phyloP scores from a whole-genome alignment of 176 grass and related monocot genomes.

The Poa pratensis region DNA sequence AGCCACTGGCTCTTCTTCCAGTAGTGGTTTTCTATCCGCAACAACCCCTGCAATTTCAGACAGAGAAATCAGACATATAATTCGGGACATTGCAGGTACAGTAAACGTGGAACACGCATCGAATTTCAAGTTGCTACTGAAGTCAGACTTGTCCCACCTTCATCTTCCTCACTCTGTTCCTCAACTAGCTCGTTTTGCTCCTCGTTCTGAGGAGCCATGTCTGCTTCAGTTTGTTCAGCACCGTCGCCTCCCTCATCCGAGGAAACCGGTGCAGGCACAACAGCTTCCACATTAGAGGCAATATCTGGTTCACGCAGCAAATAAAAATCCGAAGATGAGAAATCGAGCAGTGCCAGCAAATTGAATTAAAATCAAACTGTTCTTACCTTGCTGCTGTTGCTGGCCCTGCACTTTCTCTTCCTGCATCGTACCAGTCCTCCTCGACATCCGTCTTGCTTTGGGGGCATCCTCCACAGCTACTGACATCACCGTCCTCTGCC shows the following conservation, averaged over 20 bases:
- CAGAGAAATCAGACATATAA: not conserved
- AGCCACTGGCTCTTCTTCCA: not conserved
- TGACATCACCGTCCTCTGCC: not conserved
- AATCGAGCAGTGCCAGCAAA: not conserved
- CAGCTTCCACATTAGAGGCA: not conserved
- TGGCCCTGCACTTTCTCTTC: slow-evolving; percentile 17
- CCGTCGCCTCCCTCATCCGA: not conserved
- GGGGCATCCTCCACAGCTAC: not conserved
- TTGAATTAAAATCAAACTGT: not conserved
- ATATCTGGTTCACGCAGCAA: not conserved
- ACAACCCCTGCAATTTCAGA: not conserved
- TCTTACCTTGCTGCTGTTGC: slow-evolving; percentile 18
- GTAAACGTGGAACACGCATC: not conserved
- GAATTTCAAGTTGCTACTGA: not conserved
- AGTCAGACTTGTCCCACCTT: slow-evolving; percentile 18
- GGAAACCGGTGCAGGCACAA: not conserved
- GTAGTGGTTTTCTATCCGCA: not conserved
- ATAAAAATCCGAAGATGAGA: not conserved
- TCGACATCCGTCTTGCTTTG: not conserved
- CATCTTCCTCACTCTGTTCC: not conserved
- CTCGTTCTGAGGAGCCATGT: not conserved
- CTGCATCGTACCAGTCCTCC: not conserved
- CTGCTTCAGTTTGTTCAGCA: not conserved
- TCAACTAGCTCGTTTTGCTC: not conserved
- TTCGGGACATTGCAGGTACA: not conserved